Conservation (phyloP, 805 yeast genomes). For the Zygoascus ofunaensis region DNA sequence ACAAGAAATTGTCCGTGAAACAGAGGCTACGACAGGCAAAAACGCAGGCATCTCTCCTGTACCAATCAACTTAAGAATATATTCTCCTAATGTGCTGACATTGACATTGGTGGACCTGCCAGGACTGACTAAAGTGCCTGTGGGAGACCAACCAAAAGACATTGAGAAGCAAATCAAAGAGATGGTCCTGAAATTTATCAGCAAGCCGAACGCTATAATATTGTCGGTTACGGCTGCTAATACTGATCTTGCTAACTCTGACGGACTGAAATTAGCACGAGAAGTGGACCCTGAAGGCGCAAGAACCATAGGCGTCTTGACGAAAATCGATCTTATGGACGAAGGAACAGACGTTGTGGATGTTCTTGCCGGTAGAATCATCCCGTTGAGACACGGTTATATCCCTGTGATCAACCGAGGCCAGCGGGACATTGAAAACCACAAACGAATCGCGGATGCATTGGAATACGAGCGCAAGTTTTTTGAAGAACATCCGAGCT, state of each 20-base stretch:
- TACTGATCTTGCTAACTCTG: constrained; percentile 94
- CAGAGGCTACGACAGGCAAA: constrained; percentile 65
- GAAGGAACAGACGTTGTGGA: constrained; percentile 96
- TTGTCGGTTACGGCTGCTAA: constrained; percentile 94
- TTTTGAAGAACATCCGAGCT: constrained; percentile 82
- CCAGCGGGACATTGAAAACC: constrained; percentile 85
- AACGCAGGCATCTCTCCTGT: constrained; percentile 80
- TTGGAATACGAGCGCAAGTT: constrained; percentile 69
- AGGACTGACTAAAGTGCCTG: constrained; percentile 96
- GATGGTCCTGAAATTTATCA: constrained; percentile 84
- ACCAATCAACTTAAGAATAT: constrained; percentile 88
- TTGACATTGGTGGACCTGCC: constrained; percentile 94
- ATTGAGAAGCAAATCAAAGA: constrained; percentile 90
- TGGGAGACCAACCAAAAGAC: constrained; percentile 97
- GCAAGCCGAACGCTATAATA: constrained; percentile 92
- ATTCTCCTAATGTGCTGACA: constrained; percentile 90
- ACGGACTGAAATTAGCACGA: constrained; percentile 89
- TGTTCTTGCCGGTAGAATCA: constrained; percentile 88
- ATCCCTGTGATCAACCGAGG: constrained; percentile 97
- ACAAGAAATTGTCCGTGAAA: constrained; percentile 81
- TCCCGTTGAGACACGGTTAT: constrained; percentile 91
- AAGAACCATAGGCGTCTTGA: constrained; percentile 93
- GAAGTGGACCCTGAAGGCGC: constrained; percentile 95
- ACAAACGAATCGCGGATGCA: constrained; percentile 83
- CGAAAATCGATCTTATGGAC: constrained; percentile 96